These are phyloP conservation scores for Thraustochytrium striatum DNA, from an alignment of 352 stramenopile species.

Conservation along the genomic window DNA sequence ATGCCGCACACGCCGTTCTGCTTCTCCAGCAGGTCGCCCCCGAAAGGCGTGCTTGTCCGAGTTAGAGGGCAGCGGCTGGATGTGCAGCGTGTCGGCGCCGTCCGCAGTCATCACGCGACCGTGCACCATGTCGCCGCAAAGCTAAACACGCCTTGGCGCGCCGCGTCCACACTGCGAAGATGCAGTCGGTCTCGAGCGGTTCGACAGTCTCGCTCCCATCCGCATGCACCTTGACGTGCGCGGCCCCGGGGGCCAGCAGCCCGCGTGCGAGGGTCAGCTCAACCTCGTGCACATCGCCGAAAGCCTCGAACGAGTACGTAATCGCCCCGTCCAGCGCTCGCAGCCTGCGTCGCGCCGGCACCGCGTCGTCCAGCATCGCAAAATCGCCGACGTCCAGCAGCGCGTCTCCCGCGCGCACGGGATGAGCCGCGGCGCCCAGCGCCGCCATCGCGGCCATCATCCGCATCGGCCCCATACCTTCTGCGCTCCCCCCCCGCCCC, in stretches of 20 bases:
- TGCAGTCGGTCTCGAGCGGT: slow-evolving; percentile 16
- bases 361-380: no score
- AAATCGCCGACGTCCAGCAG: no score
- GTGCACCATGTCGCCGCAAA: slow-evolving; percentile 30
- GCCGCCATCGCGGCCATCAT: no score
- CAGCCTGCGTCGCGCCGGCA: no score
- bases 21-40: not conserved
- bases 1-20: not conserved
- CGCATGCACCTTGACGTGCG: not conserved
- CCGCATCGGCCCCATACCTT: no score
- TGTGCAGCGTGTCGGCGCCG: slow-evolving; percentile 10
- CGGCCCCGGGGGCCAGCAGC: not conserved
- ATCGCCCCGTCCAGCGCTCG: not conserved
- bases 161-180: not conserved
- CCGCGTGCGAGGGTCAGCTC: not conserved
- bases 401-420: no score
- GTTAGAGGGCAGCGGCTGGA: slow-evolving; percentile 5
- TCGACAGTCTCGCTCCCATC: not conserved
- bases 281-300: slow-evolving; percentile 7
- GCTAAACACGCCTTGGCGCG: not conserved
- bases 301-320: not conserved
- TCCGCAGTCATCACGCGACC: not conserved
- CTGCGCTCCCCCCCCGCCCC: no score
- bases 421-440: no score
- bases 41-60: not conserved